phyloP scores from a whole-genome alignment of 768 basidiomycete species.

The Amanita jacksonii region DNA sequence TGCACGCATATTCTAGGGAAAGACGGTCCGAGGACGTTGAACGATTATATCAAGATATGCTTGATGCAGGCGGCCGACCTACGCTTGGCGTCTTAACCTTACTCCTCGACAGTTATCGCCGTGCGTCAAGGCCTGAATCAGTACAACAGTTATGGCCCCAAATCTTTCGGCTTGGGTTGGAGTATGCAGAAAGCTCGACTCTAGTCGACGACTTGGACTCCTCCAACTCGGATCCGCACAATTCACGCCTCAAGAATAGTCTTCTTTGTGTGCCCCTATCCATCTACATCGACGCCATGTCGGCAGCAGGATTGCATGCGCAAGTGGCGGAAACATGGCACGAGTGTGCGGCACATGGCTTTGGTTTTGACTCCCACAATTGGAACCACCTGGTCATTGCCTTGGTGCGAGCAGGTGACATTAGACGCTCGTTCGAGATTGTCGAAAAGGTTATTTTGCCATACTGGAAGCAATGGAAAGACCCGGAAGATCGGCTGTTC shows the following conservation, averaged over 20 bases:
- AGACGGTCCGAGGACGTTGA: constrained; percentile 43
- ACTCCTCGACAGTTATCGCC: constrained; percentile 67
- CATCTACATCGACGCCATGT: constrained; percentile 70
- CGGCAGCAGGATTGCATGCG: constrained; percentile 47
- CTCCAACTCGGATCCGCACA: constrained; percentile 13
- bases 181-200: constrained; percentile 24
- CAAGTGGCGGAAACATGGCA: constrained; percentile 63
- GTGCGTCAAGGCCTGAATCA: constrained; percentile 40
- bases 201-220: constrained; percentile 18
- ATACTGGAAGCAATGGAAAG: constrained; percentile 18
- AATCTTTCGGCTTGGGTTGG: constrained; percentile 49
- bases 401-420: constrained; percentile 70
- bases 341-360: constrained; percentile 48
- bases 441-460: constrained; percentile 70
- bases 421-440: constrained; percentile 77
- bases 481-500: constrained; percentile 7
- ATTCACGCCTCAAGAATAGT: constrained; percentile 27
- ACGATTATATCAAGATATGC: constrained; percentile 40
- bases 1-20: constrained; percentile 38
- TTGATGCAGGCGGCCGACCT: constrained; percentile 45
- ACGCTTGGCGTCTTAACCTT: constrained; percentile 51
- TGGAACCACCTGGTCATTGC: constrained; percentile 82
- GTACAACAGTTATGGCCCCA: constrained; percentile 60
- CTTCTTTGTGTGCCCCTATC: constrained; percentile 73
- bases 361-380: constrained; percentile 80